phyloP scores from a whole-genome alignment of 192 early-diverging fungal genomes.

The Coemansia sp. region DNA sequence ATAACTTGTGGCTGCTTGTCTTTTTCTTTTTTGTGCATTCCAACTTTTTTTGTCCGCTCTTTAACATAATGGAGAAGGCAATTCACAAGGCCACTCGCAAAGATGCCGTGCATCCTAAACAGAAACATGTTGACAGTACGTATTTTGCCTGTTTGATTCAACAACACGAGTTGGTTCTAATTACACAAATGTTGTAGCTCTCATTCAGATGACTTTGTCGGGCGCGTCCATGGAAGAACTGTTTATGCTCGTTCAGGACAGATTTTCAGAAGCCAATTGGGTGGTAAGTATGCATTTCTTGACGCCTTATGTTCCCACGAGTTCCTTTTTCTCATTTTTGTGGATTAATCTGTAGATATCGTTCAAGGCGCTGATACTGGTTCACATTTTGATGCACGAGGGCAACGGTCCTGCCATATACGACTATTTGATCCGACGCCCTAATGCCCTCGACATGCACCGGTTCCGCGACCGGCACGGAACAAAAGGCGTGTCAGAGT shows the following conservation, averaged over 20 bases:
- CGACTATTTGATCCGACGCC: conserved; percentile 43
- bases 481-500: conserved; percentile 51
- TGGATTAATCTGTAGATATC: conserved; percentile 30
- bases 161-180: neutral
- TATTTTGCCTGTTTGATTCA: neutral
- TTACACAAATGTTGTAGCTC: conserved; percentile 24
- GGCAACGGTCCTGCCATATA: conserved; percentile 44
- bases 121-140: conserved; percentile 59
- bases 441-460: conserved; percentile 47
- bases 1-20: too few species aligned
- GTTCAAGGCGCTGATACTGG: conserved; percentile 56
- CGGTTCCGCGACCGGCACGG: conserved; percentile 55
- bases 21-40: too few species aligned
- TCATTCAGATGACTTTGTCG: conserved; percentile 54
- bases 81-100: conserved; percentile 57
- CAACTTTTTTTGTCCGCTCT: conserved; percentile 1
- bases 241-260: conserved; percentile 53
- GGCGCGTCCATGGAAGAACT: conserved; percentile 53
- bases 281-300: conserved; percentile 30
- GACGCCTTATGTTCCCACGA: neutral
- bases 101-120: conserved; percentile 55
- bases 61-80: conserved; percentile 53
- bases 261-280: conserved; percentile 57
- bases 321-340: neutral
- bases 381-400: conserved; percentile 55